Evolutionary conservation across 495 filamentous ascomycete species (phyloP).

Genomic region (Immersiella caudata): DNA sequence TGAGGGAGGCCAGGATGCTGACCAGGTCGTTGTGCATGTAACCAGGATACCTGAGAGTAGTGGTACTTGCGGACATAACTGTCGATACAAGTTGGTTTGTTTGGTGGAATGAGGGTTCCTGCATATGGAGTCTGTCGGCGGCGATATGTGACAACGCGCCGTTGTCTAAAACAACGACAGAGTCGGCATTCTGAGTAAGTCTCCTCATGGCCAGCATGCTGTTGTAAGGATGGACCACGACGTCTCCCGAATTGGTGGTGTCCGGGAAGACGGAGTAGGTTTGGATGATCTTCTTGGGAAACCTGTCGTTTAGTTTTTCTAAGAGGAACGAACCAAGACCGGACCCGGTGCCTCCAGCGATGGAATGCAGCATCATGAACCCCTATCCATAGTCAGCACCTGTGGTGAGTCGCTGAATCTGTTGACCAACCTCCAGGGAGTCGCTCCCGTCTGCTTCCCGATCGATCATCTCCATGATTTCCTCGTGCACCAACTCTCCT

Average conservation of each 20-base stretch:
- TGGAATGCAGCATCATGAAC: slow-evolving; percentile 98
- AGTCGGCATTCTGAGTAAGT: slow-evolving; percentile 94
- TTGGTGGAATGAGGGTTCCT: slow-evolving; percentile 92
- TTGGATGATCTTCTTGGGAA: slow-evolving; percentile 98
- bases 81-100: slow-evolving; percentile 98
- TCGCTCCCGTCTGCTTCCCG: slow-evolving; percentile 97
- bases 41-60: slow-evolving; percentile 92
- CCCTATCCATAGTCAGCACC: slow-evolving; percentile 55
- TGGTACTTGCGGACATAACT: slow-evolving; percentile 98
- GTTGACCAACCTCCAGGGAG: slow-evolving; percentile 72
- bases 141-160: slow-evolving; percentile 92
- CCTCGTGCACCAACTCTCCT: slow-evolving; percentile 91
- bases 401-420: background rate
- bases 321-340: slow-evolving; percentile 92
- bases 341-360: slow-evolving; percentile 94
- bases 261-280: slow-evolving; percentile 99
- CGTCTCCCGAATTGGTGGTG: slow-evolving; percentile 77
- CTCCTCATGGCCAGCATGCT: slow-evolving; percentile 89
- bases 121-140: slow-evolving; percentile 89
- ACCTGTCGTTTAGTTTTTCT: slow-evolving; percentile 95
- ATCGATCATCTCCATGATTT: slow-evolving; percentile 99
- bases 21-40: slow-evolving; percentile 99
- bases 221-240: slow-evolving; percentile 98
- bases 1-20: slow-evolving; percentile 92
- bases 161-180: slow-evolving; percentile 97